phyloP scores from a whole-genome alignment of 1,284 basidiomycete species.

The Malassezia equina region DNA sequence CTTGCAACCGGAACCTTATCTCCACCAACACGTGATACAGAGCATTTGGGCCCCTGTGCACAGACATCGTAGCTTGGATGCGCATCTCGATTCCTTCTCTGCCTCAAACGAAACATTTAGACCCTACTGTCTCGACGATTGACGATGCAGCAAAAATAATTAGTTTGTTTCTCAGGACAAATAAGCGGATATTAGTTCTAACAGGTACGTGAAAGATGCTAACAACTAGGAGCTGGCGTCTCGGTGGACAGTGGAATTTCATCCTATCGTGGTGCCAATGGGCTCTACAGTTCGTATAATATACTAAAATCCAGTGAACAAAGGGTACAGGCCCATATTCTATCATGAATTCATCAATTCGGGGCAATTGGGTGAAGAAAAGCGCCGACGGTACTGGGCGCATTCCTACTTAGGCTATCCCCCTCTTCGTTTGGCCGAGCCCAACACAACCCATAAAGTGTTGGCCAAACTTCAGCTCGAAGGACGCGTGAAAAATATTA shows the following conservation, averaged over 20 bases:
- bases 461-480: conserved; percentile 39
- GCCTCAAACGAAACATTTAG: conserved; percentile 20
- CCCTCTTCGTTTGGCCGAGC: conserved; percentile 32
- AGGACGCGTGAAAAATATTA: conserved; percentile 32
- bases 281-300: conserved; percentile 27
- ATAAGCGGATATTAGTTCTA: conserved; percentile 27
- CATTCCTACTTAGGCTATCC: conserved; percentile 46
- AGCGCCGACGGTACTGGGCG: conserved; percentile 40
- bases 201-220: conserved; percentile 17
- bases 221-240: conserved; percentile 31
- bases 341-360: conserved; percentile 40
- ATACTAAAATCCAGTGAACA: conserved; percentile 19
- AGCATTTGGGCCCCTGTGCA: not conserved
- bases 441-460: conserved; percentile 41
- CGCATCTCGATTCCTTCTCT: conserved; percentile 44
- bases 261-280: conserved; percentile 43
- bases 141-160: conserved; percentile 17
- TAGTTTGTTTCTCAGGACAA: not conserved
- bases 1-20: not conserved
- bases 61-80: conserved; percentile 17
- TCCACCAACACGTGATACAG: not conserved
- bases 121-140: conserved; percentile 22
- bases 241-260: conserved; percentile 45
- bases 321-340: conserved; percentile 45
- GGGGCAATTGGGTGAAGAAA: conserved; percentile 25